phyloP scores from a whole-genome alignment of 2,329 filamentous ascomycete genomes.

The Escovopsis sp. region DNA sequence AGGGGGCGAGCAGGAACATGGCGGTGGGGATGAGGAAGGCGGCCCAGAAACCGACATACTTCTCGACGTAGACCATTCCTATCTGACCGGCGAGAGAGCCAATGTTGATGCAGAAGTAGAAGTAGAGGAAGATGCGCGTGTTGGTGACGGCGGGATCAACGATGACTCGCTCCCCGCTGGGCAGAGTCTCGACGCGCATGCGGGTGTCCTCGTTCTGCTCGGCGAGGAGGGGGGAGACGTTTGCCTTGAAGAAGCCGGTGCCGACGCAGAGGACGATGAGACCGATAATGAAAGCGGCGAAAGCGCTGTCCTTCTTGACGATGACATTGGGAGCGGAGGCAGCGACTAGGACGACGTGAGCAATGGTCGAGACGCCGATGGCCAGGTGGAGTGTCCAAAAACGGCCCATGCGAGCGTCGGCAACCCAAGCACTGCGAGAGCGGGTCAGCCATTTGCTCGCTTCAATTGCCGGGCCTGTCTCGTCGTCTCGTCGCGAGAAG shows the following conservation, averaged over 20 bases:
- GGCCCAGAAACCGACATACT: slow-evolving; percentile 63
- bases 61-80: slow-evolving; percentile 57
- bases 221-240: slow-evolving; percentile 57
- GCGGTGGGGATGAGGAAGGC: slow-evolving; percentile 53
- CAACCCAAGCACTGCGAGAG: slow-evolving; percentile 31
- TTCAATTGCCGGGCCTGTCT: no score
- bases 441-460: no score
- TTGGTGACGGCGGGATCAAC: slow-evolving; percentile 56
- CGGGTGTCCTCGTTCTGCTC: slow-evolving; percentile 51
- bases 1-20: slow-evolving; percentile 47
- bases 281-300: slow-evolving; percentile 58
- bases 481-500: neutral
- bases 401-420: slow-evolving; percentile 58
- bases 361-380: slow-evolving; percentile 48
- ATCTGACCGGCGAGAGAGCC: slow-evolving; percentile 44
- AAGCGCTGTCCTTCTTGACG: slow-evolving; percentile 37
- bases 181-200: slow-evolving; percentile 37
- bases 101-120: slow-evolving; percentile 43
- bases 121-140: slow-evolving; percentile 53
- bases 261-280: slow-evolving; percentile 40
- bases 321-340: slow-evolving; percentile 51
- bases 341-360: slow-evolving; percentile 50
- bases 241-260: slow-evolving; percentile 70
- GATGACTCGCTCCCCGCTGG: slow-evolving; percentile 51
- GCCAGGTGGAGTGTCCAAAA: slow-evolving; percentile 60